Conservation (phyloP, 1,284 basidiomycete species). For the Ceratobasidium sp. region DNA sequence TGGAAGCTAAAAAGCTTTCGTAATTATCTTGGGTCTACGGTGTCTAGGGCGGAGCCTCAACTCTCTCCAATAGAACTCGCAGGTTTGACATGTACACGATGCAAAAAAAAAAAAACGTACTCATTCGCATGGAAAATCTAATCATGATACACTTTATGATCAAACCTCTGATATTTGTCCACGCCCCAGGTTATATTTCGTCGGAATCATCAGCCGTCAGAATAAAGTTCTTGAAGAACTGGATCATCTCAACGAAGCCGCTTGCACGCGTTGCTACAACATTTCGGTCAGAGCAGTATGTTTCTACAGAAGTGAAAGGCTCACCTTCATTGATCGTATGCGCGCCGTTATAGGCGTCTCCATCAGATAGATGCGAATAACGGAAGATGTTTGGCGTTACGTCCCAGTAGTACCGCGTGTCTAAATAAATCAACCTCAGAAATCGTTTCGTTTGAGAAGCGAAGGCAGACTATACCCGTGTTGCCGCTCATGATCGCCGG, state of each 20-base stretch:
- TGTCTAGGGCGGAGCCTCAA: too few relatives aligned
- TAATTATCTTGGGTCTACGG: too few relatives aligned
- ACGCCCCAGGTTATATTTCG: constrained; percentile 17
- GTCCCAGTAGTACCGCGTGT: constrained; percentile 62
- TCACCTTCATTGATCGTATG: constrained; percentile 72
- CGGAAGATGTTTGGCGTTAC: constrained; percentile 63
- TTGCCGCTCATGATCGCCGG: constrained; percentile 61
- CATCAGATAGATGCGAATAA: constrained; percentile 51
- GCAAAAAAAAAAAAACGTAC: too few relatives aligned
- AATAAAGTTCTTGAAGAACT: constrained; percentile 51
- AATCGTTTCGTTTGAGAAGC: neutral
- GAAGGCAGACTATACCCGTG: constrained; percentile 46
- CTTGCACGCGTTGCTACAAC: constrained; percentile 41
- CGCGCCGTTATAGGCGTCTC: constrained; percentile 49
- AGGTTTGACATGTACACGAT: too few relatives aligned
- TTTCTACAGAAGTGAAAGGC: constrained; percentile 23
- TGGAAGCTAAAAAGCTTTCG: too few relatives aligned
- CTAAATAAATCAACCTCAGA: constrained; percentile 45
- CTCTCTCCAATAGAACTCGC: too few relatives aligned
- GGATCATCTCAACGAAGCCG: constrained; percentile 47
- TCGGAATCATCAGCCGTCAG: constrained; percentile 48
- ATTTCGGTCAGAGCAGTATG: neutral
- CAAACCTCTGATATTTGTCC: too few relatives aligned
- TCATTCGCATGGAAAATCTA: too few relatives aligned
- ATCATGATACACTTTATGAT: too few relatives aligned